phyloP scores from a whole-genome alignment of 805 yeast species.

The Candida ascalaphidarum region DNA sequence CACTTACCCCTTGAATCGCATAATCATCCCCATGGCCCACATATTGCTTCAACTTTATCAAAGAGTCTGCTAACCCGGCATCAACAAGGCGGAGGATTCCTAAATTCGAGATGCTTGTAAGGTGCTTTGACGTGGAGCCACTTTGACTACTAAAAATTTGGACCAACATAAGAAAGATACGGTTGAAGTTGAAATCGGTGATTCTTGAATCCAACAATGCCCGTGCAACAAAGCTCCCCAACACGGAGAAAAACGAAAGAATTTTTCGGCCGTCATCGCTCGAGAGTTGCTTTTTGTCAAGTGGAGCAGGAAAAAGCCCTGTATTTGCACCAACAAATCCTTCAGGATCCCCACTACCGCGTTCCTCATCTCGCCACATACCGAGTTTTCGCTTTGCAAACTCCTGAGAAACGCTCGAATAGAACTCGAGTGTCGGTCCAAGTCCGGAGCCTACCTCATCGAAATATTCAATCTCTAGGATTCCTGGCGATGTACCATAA shows the following conservation, averaged over 20 bases:
- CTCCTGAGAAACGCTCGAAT: conserved; percentile 69
- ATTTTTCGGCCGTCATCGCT: conserved; percentile 31
- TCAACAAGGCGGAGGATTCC: conserved; percentile 46
- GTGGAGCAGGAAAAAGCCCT: conserved; percentile 74
- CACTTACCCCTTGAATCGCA: conserved; percentile 26
- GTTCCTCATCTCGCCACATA: conserved; percentile 58
- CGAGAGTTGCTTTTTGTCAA: conserved; percentile 16
- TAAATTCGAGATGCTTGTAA: conserved; percentile 18
- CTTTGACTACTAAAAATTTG: conserved; percentile 19
- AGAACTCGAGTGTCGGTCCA: conserved; percentile 94
- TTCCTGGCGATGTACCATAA: conserved; percentile 73
- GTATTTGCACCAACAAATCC: conserved; percentile 30
- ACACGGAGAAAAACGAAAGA: conserved; percentile 46
- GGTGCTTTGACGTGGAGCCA: conserved; percentile 1
- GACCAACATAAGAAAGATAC: conserved; percentile 58
- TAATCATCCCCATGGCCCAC: no score
- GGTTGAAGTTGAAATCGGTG: conserved; percentile 72
- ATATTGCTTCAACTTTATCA: conserved; percentile 41
- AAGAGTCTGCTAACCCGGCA: conserved; percentile 46
- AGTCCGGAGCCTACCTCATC: conserved; percentile 95
- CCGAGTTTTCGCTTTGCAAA: conserved; percentile 48
- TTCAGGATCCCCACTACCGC: conserved; percentile 9
- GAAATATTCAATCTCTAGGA: conserved; percentile 77
- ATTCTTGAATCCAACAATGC: conserved; percentile 83
- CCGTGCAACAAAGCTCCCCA: conserved; percentile 83